Percentiles rank a stretch among this genome's conserved stretches.
Evolutionary conservation across 2,329 filamentous ascomycete genomes (phyloP).

Genomic region (Penicillium sumatraense): DNA sequence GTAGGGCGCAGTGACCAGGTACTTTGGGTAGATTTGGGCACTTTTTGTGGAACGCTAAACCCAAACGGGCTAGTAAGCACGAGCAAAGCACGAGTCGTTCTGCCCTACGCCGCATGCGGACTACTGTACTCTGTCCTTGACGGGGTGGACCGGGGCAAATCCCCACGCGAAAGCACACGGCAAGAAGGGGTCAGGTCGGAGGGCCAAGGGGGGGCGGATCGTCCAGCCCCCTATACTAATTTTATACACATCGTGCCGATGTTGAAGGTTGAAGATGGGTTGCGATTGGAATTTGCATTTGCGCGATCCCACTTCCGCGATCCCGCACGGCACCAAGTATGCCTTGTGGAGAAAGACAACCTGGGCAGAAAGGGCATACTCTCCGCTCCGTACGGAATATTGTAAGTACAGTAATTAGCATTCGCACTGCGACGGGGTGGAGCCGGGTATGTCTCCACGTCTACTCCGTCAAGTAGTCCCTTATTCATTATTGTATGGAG

Average conservation of each 20-base stretch:
- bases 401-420: too few relatives aligned
- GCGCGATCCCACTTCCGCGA: background rate
- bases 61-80: background rate
- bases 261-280: background rate
- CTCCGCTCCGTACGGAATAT: too few relatives aligned
- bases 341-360: slow-evolving; percentile 1
- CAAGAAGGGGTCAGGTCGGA: background rate
- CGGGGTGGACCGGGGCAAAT: background rate
- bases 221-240: slow-evolving; percentile 2
- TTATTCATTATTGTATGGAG: background rate
- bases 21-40: background rate
- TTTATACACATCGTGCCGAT: background rate
- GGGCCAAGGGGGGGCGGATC: background rate
- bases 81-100: slow-evolving; percentile 1
- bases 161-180: background rate
- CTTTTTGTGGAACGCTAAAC: background rate
- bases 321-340: background rate
- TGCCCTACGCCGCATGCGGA: background rate
- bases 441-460: background rate
- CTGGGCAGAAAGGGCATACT: too few relatives aligned
- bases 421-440: background rate
- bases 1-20: background rate
- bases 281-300: background rate
- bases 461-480: too few relatives aligned
- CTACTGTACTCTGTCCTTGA: background rate